phyloP scores from a whole-genome alignment of 805 yeast genomes.

The Sungouiozyma ichnusensis region DNA sequence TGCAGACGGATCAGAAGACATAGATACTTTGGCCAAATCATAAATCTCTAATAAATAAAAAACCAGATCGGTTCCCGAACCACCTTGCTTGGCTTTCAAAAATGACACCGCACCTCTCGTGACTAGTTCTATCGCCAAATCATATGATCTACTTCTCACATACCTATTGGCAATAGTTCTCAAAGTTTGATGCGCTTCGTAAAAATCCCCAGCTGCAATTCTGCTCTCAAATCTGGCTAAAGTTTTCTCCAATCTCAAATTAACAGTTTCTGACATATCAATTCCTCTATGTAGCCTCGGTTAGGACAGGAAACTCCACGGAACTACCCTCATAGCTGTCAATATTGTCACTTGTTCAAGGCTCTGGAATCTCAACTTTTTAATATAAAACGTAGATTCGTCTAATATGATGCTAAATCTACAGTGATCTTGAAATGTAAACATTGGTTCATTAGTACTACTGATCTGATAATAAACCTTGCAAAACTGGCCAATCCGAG shows the following conservation, averaged over 20 bases:
- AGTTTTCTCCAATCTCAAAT: conserved; percentile 43
- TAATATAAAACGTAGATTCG: not conserved
- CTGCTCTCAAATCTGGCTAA: conserved; percentile 55
- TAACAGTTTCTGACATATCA: conserved; percentile 1
- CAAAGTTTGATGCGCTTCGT: conserved; percentile 93
- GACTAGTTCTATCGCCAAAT: conserved; percentile 63
- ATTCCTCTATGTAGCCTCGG: not conserved
- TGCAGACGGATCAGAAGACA: conserved; percentile 29
- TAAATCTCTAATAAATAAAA: conserved; percentile 64
- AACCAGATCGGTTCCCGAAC: conserved; percentile 72
- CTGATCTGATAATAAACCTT: no score
- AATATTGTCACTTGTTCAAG: no score
- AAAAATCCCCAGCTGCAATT: conserved; percentile 64
- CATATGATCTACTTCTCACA: conserved; percentile 54
- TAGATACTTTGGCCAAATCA: conserved; percentile 37
- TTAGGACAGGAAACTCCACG: not conserved
- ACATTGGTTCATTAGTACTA: no score
- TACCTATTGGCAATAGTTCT: conserved; percentile 83
- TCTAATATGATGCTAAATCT: not conserved
- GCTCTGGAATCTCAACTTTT: not conserved
- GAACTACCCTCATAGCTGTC: no score
- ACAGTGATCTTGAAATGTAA: not conserved
- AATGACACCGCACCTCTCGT: conserved; percentile 62
- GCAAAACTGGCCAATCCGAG: no score
- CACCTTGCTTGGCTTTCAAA: conserved; percentile 59